phyloP scores from a whole-genome alignment of 2,329 filamentous ascomycete species.

The Epicoccum nigrum region DNA sequence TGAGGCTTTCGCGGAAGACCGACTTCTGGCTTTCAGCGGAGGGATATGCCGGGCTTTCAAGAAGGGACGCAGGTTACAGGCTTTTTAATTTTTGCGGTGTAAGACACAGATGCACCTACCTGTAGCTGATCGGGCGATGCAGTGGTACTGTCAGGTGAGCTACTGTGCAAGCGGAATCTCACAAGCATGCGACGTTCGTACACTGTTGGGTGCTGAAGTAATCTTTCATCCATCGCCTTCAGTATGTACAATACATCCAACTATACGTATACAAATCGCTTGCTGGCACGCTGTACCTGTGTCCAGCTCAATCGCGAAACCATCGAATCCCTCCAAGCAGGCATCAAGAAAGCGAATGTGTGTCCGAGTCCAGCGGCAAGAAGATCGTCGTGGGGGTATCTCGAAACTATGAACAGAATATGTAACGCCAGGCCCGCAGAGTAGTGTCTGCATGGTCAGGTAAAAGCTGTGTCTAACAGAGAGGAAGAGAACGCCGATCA shows the following conservation, averaged over 20 bases:
- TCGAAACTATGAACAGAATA: constrained; percentile 32
- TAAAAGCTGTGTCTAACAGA: constrained; percentile 26
- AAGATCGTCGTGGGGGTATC: constrained; percentile 35
- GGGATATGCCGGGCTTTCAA: too few relatives aligned
- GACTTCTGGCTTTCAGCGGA: too few relatives aligned
- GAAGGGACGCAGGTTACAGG: too few relatives aligned
- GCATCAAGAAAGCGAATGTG: constrained; percentile 34
- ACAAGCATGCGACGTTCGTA: too few relatives aligned
- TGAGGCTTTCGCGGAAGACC: too few relatives aligned
- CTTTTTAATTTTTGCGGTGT: too few relatives aligned
- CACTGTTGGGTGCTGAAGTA: too few relatives aligned
- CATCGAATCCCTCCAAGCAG: constrained; percentile 10
- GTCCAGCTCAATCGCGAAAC: neutral
- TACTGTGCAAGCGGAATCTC: too few relatives aligned
- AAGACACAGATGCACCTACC: too few relatives aligned
- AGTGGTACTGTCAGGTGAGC: too few relatives aligned
- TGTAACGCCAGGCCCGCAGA: constrained; percentile 16
- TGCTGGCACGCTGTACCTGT: neutral
- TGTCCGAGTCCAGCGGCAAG: constrained; percentile 42
- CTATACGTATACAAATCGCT: constrained; percentile 3
- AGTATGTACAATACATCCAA: constrained; percentile 9
- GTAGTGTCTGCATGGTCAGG: constrained; percentile 2
- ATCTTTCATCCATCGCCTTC: neutral
- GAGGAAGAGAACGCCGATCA: constrained; percentile 28
- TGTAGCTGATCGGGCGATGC: too few relatives aligned